Evolutionary conservation across 2,329 filamentous ascomycete species (phyloP).

Genomic region (Penicillium freii): DNA sequence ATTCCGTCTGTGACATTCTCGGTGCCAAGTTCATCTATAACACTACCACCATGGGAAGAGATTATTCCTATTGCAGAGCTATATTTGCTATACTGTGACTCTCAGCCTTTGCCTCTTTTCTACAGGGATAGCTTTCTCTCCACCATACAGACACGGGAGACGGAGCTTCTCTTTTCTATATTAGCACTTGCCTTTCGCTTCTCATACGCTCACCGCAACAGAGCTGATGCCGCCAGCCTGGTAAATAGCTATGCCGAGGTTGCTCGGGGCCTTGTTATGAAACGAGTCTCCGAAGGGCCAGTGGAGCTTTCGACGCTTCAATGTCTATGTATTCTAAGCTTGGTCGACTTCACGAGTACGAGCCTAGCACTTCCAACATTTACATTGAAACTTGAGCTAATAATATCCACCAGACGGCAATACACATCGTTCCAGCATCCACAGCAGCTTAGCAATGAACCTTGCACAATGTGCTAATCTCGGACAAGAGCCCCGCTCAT

Average conservation of each 20-base stretch:
- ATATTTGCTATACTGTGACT: slow-evolving; percentile 51
- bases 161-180: slow-evolving; percentile 37
- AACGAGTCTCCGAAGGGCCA: slow-evolving; percentile 38
- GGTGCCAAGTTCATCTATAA: slow-evolving; percentile 21
- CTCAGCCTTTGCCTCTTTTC: slow-evolving; percentile 52
- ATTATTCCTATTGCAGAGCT: slow-evolving; percentile 41
- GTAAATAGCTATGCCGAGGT: slow-evolving; percentile 41
- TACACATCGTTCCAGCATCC: slow-evolving; percentile 45
- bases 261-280: slow-evolving; percentile 40
- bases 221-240: slow-evolving; percentile 23
- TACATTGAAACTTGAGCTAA: not conserved
- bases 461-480: slow-evolving; percentile 48
- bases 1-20: slow-evolving; percentile 10
- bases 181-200: slow-evolving; percentile 49
- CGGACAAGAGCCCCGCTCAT: slow-evolving; percentile 34
- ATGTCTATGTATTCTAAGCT: slow-evolving; percentile 41
- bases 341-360: slow-evolving; percentile 45
- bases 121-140: slow-evolving; percentile 41
- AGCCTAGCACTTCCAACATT: not conserved
- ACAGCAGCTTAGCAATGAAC: slow-evolving; percentile 48
- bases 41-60: slow-evolving; percentile 41
- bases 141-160: slow-evolving; percentile 40
- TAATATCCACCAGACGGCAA: slow-evolving; percentile 43
- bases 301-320: slow-evolving; percentile 47
- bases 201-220: slow-evolving; percentile 26